Evolutionary conservation across 2,329 filamentous ascomycete species (phyloP).

Genomic region (Penicillium sp.): DNA sequence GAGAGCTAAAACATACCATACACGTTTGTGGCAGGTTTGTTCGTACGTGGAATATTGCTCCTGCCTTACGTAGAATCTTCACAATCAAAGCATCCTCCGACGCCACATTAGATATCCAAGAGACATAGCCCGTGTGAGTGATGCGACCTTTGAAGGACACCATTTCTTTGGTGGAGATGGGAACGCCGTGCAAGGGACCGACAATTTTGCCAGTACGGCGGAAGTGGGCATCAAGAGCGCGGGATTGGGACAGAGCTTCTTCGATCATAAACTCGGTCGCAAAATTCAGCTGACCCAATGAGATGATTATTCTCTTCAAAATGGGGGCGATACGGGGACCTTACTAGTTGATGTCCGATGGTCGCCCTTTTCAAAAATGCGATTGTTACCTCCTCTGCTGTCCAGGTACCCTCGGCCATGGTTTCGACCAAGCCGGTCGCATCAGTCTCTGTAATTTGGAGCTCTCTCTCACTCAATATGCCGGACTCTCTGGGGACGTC

Average conservation of each 20-base stretch:
- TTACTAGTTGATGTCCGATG: slow-evolving; percentile 15
- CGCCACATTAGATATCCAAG: slow-evolving; percentile 39
- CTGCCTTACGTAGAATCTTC: slow-evolving; percentile 16
- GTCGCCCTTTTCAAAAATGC: slow-evolving; percentile 16
- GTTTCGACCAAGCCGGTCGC: slow-evolving; percentile 2
- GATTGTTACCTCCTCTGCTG: slow-evolving; percentile 9
- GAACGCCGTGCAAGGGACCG: slow-evolving; percentile 48
- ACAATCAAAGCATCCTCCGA: slow-evolving; percentile 39
- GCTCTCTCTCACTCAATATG: background rate
- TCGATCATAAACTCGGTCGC: slow-evolving; percentile 28
- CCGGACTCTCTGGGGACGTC: no score
- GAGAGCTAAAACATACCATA: slow-evolving; percentile 33
- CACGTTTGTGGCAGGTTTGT: slow-evolving; percentile 46
- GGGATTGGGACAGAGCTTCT: slow-evolving; percentile 23
- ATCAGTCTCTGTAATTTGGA: slow-evolving; percentile 1
- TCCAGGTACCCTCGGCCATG: slow-evolving; percentile 7
- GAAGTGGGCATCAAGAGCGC: slow-evolving; percentile 51
- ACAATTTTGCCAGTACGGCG: slow-evolving; percentile 26
- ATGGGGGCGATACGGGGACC: background rate
- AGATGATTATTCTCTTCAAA: no score
- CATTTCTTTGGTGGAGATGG: slow-evolving; percentile 45
- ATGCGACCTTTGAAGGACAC: no score
- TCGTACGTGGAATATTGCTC: slow-evolving; percentile 48
- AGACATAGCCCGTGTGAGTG: slow-evolving; percentile 10
- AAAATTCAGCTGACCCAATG: background rate